Base-by-base conservation (phyloP, 2,329 filamentous ascomycete genomes). In the Trichoderma afroharzianum region DNA sequence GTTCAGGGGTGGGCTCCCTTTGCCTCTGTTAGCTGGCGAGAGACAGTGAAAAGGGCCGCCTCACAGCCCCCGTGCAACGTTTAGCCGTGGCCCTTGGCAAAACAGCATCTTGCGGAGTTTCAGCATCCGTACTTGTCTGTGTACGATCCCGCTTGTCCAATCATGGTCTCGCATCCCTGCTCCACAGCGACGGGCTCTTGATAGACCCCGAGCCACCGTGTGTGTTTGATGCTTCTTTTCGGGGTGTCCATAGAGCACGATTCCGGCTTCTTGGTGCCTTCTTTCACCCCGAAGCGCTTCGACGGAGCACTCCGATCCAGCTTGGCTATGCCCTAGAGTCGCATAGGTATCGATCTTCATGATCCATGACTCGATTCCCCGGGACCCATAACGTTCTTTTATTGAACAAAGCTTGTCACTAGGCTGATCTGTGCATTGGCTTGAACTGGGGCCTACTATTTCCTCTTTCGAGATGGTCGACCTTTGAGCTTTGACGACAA, bases 101-200 rank as follows among this genome's bases (percentile, higher is more conserved):
- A 33, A 24, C 47, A 14, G 24, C 36, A 28, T 59, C 24, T 47
- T 68, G 64, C 64, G 64, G 64, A 68, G 24, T 68, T 68, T 68
- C 30, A 18, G 15, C 0, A 36, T 18, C 36, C 15, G 24, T 14
- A 47, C 14, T 28, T 21, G 30, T 24, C 15, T 64, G 62, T 32
- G 36, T 43, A n/a, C 64, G 64, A 68, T 68, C 53, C 64, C 53
- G 33, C 64, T 47, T 68, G 28, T 43, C 64, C 64, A 58, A 68
- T 68, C 53, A 32, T 57, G 63, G 63, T 18, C 15, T 26, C 21
- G 63, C 5, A 6, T 39, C 32, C n/a, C 8, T 58, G 26, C 64
- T 59, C 53, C 64, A 57, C 64, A 30, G 6, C 1, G 6, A n/a
- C 64, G 64, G 64, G 36, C 26, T 68, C 32, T 68, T 68, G 9